Base-by-base conservation (phyloP, 139 green algal species). In the Tetradesmus obliquus region DNA sequence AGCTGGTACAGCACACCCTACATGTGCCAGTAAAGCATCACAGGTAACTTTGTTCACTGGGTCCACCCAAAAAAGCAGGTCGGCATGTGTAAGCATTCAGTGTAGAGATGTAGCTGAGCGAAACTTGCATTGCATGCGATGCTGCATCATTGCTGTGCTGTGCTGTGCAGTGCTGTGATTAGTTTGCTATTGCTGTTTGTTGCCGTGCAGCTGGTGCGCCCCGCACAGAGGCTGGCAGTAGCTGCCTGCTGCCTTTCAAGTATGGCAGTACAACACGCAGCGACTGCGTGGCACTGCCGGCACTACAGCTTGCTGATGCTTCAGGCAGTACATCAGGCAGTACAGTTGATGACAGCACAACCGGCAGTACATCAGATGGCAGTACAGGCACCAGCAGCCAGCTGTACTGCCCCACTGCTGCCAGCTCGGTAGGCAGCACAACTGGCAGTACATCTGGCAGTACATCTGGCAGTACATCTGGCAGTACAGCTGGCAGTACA, bases 211-310 rank as follows among this genome's bases (percentile, higher is more conserved):
- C 0, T 72, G 55, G 45, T 55, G 54, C 55, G 2, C 55, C 82
- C 5, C 20, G 13, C 32, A 51, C 55, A 6, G 6, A 24, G 54
- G 54, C n/a, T 15, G 82, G 55, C n/a, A 32, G 19, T 8, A 8
- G 45, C 20, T 87, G 82, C 19, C 54, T 55, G 55, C 55, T 87
- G 32, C 82, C 82, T 9, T 87, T 55, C 55, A 87, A 72, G 51
- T 87, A 74, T 22, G 82, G 82, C 82, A 87, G 82, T 54, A 87
- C 82, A 54, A 51, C 62, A 7, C 54, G 82, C 20, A 87, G 55
- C n/a, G 82, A 87, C 17, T 10, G 6, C 0, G 51, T 60, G 5
- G 55, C 82, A 55, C 55, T 74, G 51, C 82, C 82, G 53, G 55
- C 55, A 55, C 55, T 74, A n/a, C 45, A 24, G 24, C 54, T 74